phyloP scores from a whole-genome alignment of 768 basidiomycete species.

The Mycena alexandri region DNA sequence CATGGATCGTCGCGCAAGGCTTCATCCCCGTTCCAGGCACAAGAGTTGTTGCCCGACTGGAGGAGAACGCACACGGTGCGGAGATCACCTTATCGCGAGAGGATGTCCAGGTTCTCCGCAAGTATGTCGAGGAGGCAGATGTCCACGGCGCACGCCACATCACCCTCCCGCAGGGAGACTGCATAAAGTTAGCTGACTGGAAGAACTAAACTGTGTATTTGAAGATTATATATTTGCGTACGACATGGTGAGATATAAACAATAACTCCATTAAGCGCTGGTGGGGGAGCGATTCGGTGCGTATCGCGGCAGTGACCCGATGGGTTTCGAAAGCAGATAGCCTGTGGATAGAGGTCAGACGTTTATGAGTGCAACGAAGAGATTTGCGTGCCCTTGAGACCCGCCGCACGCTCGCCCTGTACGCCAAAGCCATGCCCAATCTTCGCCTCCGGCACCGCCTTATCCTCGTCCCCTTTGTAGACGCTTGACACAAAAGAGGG shows the following conservation, averaged over 20 bases:
- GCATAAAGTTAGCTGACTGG: slow-evolving; percentile 30
- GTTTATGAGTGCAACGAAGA: neutral
- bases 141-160: slow-evolving; percentile 35
- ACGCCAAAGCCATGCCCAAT: slow-evolving; percentile 83
- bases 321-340: slow-evolving; percentile 71
- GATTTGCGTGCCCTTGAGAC: slow-evolving; percentile 60
- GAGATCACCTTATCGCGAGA: slow-evolving; percentile 40
- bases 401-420: slow-evolving; percentile 82
- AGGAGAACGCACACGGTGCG: slow-evolving; percentile 49
- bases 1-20: slow-evolving; percentile 37
- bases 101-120: slow-evolving; percentile 44
- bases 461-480: slow-evolving; percentile 45
- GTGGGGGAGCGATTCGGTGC: slow-evolving; percentile 50
- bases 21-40: slow-evolving; percentile 53
- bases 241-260: too few species aligned
- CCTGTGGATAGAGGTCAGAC: slow-evolving; percentile 46
- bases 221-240: slow-evolving; percentile 17
- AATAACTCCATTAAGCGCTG: slow-evolving; percentile 19
- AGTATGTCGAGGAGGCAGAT: slow-evolving; percentile 42
- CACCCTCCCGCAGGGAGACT: slow-evolving; percentile 17
- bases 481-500: slow-evolving; percentile 54
- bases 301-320: slow-evolving; percentile 74
- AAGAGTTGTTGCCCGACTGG: slow-evolving; percentile 45
- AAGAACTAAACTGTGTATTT: neutral
- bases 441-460: slow-evolving; percentile 44